These are phyloP conservation scores for Saprolegnia diclina DNA, from an alignment of 352 stramenopile genomes.

Conservation along the genomic window DNA sequence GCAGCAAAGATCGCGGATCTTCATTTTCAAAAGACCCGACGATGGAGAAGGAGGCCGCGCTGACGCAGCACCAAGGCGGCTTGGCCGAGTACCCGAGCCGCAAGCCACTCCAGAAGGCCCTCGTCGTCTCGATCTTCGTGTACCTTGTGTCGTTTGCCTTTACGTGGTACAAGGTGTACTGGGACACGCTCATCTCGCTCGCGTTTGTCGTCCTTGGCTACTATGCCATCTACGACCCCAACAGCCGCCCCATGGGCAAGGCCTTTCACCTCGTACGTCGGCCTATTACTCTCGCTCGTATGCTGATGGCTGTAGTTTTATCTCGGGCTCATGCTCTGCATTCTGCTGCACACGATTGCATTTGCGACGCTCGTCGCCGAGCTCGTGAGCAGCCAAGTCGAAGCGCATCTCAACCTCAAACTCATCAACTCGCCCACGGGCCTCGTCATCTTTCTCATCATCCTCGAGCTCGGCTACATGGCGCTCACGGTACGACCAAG, in stretches of 20 bases:
- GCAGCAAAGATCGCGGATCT: no score
- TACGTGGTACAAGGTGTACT: slow-evolving; percentile 80
- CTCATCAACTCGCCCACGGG: slow-evolving; percentile 37
- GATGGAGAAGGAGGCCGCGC: slow-evolving; percentile 5
- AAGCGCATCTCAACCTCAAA: slow-evolving; percentile 31
- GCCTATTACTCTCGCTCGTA: background rate
- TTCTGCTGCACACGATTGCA: slow-evolving; percentile 55
- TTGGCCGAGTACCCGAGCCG: slow-evolving; percentile 11
- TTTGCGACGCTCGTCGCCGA: slow-evolving; percentile 52
- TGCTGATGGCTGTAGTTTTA: slow-evolving; percentile 40
- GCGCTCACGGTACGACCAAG: slow-evolving; percentile 43
- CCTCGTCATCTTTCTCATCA: slow-evolving; percentile 60
- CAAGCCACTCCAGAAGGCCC: slow-evolving; percentile 1
- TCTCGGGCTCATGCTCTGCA: slow-evolving; percentile 44
- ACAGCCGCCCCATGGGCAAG: slow-evolving; percentile 33
- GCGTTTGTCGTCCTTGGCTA: slow-evolving; percentile 45
- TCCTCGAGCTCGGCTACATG: slow-evolving; percentile 46
- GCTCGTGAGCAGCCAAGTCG: slow-evolving; percentile 50
- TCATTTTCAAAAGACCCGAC: background rate
- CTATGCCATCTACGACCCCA: slow-evolving; percentile 46
- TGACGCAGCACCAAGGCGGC: slow-evolving; percentile 17
- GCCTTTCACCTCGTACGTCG: slow-evolving; percentile 25
- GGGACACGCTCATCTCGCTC: slow-evolving; percentile 63
- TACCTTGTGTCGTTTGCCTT: slow-evolving; percentile 59
- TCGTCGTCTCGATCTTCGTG: slow-evolving; percentile 31